These are phyloP conservation scores for Curvularia sp. DNA, from an alignment of 2,329 filamentous ascomycete species.

Conservation along the genomic window DNA sequence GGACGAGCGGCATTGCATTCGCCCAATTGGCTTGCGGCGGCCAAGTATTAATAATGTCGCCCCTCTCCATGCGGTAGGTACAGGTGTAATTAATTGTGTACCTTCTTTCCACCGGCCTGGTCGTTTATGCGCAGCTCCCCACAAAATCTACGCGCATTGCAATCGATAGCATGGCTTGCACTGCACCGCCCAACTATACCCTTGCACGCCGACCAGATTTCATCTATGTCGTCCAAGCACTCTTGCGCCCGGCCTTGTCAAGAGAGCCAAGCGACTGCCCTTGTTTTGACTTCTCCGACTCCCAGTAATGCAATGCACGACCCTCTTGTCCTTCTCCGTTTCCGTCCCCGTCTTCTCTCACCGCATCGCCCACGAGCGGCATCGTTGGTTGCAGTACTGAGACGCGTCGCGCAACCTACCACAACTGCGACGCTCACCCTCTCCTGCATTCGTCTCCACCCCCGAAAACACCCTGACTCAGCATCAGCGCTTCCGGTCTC, in stretches of 20 bases:
- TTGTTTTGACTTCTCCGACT: background rate
- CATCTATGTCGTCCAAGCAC: too few relatives aligned
- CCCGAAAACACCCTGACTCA: background rate
- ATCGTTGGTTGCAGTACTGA: background rate
- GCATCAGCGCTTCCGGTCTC: background rate
- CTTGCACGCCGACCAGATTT: too few relatives aligned
- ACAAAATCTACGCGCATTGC: background rate
- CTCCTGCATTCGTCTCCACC: constrained; percentile 1
- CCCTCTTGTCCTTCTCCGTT: background rate
- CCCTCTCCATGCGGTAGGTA: too few relatives aligned
- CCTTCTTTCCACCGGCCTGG: background rate
- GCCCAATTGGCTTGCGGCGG: too few relatives aligned
- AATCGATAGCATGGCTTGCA: background rate
- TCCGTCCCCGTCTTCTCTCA: background rate
- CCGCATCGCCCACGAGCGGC: background rate
- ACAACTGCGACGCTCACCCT: background rate
- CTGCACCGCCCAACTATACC: too few relatives aligned
- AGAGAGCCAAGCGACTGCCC: too few relatives aligned
- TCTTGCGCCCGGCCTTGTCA: too few relatives aligned
- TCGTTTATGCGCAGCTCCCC: background rate
- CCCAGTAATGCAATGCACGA: background rate
- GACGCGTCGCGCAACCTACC: constrained; percentile 1
- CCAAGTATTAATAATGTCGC: too few relatives aligned
- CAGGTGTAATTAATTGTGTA: too few relatives aligned
- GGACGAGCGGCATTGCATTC: background rate